These are phyloP conservation scores for Tieghemiomyces parasiticus DNA, from an alignment of 192 early-diverging fungal genomes.

Conservation along the genomic window DNA sequence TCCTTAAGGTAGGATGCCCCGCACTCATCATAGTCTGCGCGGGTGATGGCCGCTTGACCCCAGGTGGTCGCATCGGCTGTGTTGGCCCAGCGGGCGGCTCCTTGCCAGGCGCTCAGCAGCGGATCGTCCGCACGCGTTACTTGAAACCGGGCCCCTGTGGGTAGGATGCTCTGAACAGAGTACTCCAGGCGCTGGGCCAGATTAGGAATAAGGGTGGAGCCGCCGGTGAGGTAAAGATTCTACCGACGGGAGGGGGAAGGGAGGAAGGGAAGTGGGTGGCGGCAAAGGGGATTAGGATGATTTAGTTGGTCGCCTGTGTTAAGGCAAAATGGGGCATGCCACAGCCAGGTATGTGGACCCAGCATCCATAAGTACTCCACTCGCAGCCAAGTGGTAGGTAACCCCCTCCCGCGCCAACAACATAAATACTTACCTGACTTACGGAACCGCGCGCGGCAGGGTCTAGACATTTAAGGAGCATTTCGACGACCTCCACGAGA, in stretches of 20 bases:
- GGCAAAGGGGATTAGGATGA: not conserved
- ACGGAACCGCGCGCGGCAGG: conserved; percentile 11
- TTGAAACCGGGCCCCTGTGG: conserved; percentile 33
- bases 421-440: not conserved
- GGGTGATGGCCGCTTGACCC: conserved; percentile 36
- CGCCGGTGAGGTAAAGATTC: conserved; percentile 70
- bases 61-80: conserved; percentile 21
- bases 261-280: not conserved
- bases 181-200: conserved; percentile 43
- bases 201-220: conserved; percentile 45
- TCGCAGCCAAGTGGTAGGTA: not conserved
- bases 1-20: conserved; percentile 80
- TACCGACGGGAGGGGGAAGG: conserved; percentile 3
- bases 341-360: not conserved
- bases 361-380: not conserved
- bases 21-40: conserved; percentile 63
- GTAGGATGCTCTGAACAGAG: conserved; percentile 47
- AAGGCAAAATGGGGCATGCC: not conserved
- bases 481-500: conserved; percentile 58
- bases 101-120: conserved; percentile 67
- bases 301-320: not conserved
- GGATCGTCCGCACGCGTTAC: conserved; percentile 54
- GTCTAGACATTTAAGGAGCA: conserved; percentile 31
- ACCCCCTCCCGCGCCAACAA: not conserved
- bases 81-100: conserved; percentile 58